These are phyloP conservation scores for Mrakia frigida DNA, from an alignment of 768 basidiomycete species.

Conservation along the genomic window DNA sequence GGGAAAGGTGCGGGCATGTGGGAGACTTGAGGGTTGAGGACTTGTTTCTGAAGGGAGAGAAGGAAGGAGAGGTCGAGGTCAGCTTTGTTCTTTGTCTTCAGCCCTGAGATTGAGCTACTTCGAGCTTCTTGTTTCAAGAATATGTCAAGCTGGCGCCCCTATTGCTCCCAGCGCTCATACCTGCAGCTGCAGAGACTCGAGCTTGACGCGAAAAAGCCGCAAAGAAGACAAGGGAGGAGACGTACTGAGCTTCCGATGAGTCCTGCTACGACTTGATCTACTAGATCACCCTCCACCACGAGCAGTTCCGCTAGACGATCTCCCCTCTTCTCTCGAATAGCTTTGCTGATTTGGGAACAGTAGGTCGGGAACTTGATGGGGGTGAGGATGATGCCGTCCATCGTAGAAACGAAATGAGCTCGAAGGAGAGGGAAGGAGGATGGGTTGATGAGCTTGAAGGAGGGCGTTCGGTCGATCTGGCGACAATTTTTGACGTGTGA, in stretches of 20 bases:
- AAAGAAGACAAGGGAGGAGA: neutral
- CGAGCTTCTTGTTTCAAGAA: too few species aligned
- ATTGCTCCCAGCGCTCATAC: too few species aligned
- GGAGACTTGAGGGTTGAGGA: slow-evolving; percentile 20
- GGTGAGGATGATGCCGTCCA: neutral
- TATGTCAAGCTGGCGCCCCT: too few species aligned
- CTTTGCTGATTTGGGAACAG: slow-evolving; percentile 13
- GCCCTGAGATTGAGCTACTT: too few species aligned
- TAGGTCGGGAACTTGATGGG: slow-evolving; percentile 19
- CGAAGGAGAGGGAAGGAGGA: neutral
- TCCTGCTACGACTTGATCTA: slow-evolving; percentile 12
- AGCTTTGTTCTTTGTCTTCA: neutral
- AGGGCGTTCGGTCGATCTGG: neutral
- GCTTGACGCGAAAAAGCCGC: neutral
- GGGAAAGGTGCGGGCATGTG: slow-evolving; percentile 60
- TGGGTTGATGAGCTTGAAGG: neutral
- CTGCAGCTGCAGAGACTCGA: neutral
- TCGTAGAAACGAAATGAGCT: neutral
- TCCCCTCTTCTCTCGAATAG: slow-evolving; percentile 5
- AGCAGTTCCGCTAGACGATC: slow-evolving; percentile 12
- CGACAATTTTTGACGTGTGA: neutral
- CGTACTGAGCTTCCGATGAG: slow-evolving; percentile 23
- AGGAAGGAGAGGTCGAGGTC: neutral
- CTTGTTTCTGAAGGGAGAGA: slow-evolving; percentile 18
- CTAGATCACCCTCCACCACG: neutral